Percentiles rank a stretch among this genome's conserved stretches.
Conservation (phyloP, 2,329 filamentous ascomycete genomes). For the Macrophomina phaseolina region DNA sequence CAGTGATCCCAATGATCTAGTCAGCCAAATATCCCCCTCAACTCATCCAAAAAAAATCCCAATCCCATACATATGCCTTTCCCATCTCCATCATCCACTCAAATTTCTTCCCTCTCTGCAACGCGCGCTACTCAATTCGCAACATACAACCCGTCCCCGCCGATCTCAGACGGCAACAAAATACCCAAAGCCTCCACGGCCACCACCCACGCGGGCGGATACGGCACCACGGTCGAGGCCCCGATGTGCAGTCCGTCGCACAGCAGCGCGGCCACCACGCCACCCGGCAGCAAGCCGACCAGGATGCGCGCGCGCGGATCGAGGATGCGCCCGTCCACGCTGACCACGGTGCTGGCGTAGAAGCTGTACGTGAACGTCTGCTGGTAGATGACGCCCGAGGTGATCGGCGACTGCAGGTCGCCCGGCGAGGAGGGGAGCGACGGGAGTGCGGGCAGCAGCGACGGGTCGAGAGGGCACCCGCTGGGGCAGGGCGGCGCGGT, state of each 20-base stretch:
- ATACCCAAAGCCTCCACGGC: neutral
- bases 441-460: neutral
- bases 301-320: neutral
- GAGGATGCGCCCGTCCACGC: neutral
- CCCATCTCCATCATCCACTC: no score
- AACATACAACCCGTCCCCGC: no score
- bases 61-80: no score
- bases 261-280: neutral
- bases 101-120: no score
- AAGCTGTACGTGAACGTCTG: neutral
- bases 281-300: neutral
- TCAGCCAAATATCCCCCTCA: no score
- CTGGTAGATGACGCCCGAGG: neutral
- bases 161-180: neutral
- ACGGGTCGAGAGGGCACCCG: neutral
- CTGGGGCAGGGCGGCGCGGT: neutral
- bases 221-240: neutral
- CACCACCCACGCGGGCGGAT: neutral
- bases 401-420: neutral
- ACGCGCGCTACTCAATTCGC: no score
- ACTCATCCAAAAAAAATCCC: no score
- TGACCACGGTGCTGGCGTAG: neutral
- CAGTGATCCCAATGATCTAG: no score
- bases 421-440: neutral
- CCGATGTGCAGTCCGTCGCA: neutral